Base-by-base conservation (phyloP, 2,329 filamentous ascomycete genomes). In the Trichoderma sp. region DNA sequence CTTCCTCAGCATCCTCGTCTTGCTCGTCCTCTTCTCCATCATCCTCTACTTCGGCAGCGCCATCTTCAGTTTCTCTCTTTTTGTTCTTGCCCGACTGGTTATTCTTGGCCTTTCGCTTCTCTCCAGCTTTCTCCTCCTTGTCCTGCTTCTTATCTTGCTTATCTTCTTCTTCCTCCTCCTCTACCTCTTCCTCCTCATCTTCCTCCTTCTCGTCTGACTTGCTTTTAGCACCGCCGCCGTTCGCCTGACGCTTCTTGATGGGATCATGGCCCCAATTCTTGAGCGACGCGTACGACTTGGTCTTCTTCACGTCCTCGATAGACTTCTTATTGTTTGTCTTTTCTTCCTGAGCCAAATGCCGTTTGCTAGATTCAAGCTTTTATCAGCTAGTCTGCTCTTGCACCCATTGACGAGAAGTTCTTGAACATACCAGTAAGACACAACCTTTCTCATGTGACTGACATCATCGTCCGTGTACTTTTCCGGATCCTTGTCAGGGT, bases 271-370 rank as follows among this genome's bases (percentile, higher is more conserved):
- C 82, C 85, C 85, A 88, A 66, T 88, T 88, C 78, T 88, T 88
- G 68, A 88, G 75, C 5, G 82, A 85, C 30, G 82, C 84, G 55
- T 88, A 87, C 0, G 79, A 82, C 68, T 82, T 82, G 41, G 79
- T 82, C 74, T 80, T 76, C 55, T 80, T 80, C 7, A 79, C 72
- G n/a, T 81, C 78, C 14, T 77, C 76, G 0, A 72, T 67, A 0
- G 79, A 73, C 58, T 85, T 84, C 68, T 88, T 78, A 64, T 80
- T 76, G 70, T 88, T 88, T 41, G 79, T 80, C 67, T 80, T 82
- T 64, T 82, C 80, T 73, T 90, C 87, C 69, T 89, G 87, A 0
- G 87, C 87, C 0, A 90, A 76, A 75, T 90, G 87, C 5, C 87
- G 79, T 72, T 90, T 90, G 72, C 77, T 80, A 7, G 3, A 5